phyloP scores from a whole-genome alignment of 495 filamentous ascomycete genomes.

The Hamigera avellanea region DNA sequence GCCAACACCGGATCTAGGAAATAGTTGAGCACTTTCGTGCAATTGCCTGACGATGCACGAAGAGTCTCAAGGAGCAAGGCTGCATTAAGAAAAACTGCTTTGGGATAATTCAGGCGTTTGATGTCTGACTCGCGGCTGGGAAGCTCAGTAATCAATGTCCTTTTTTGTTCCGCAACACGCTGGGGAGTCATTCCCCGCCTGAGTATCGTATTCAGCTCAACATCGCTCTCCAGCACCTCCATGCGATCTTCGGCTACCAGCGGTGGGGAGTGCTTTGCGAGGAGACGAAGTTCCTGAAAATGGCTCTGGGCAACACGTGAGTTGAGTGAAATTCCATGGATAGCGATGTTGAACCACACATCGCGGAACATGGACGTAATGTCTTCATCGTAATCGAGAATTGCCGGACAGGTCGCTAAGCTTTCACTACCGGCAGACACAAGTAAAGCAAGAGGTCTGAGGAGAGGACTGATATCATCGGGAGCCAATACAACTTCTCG shows the following conservation, averaged over 20 bases:
- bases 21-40: slow-evolving; percentile 76
- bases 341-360: slow-evolving; percentile 93
- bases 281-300: slow-evolving; percentile 58
- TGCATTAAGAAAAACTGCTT: slow-evolving; percentile 83
- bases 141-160: slow-evolving; percentile 55
- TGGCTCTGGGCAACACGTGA: slow-evolving; percentile 57
- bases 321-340: slow-evolving; percentile 76
- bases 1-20: slow-evolving; percentile 85
- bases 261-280: slow-evolving; percentile 78
- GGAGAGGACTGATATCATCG: slow-evolving; percentile 69
- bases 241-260: slow-evolving; percentile 73
- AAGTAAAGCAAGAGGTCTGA: slow-evolving; percentile 69
- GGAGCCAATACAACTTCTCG: slow-evolving; percentile 68
- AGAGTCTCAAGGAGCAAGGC: slow-evolving; percentile 76
- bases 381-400: slow-evolving; percentile 46
- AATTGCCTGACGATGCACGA: slow-evolving; percentile 71
- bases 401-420: slow-evolving; percentile 13
- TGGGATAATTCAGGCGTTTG: slow-evolving; percentile 66
- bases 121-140: slow-evolving; percentile 67
- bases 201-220: slow-evolving; percentile 87
- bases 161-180: slow-evolving; percentile 69
- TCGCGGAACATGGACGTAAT: slow-evolving; percentile 64
- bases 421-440: slow-evolving; percentile 45
- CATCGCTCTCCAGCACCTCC: slow-evolving; percentile 84
- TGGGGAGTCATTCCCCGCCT: slow-evolving; percentile 70